Evolutionary conservation across 768 basidiomycete genomes (phyloP), one percentile per base, ranked within the genome.

Genomic region (Sutorius australiensis): DNA sequence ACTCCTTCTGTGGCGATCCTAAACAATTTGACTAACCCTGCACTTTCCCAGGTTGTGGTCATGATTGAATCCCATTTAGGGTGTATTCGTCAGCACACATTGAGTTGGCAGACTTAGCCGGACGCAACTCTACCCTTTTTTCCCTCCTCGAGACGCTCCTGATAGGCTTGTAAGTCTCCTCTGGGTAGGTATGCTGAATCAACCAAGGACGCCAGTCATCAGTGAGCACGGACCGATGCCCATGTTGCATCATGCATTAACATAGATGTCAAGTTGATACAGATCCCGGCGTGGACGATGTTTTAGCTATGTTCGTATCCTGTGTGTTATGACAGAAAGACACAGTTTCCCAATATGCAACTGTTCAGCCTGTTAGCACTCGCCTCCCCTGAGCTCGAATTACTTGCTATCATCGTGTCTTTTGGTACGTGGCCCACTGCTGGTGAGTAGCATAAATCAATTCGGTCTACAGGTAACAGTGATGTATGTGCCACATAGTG

Each of bases 241-340:
- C 27, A 8, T 44, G 10, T 11, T 34, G 41, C 9, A 6, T 28
- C 33, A 33, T 17, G 12, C 5, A 32, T 37, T 60, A 50, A 67
- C 31, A 21, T 17, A 13, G n/a, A 33, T 19, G 42, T 37, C 17
- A 30, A 91, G 88, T 91, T 62, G 90, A 92, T 60, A 89, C 89
- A 27, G 91, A 94, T 64, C 89, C 91, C 7, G 92, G 92, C 32
- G 85, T 92, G 4, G 92, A 94, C 63, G 92, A 94, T 66, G 74
- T 78, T 24, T 59, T 92, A 47, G 90, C 90, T 28, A 82, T 94
- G 89, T 87, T 53, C 53, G 83, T 67, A 28, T 53, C 49, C 21
- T 28, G 43, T n/a, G 33, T 16, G 14, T 50, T 27, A 9, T 46
- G 21, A 33, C 4, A 0, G 19, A 49, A 49, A 21, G 13, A 12